These are phyloP conservation scores for Pythium myriotylum DNA, from an alignment of 352 stramenopile genomes.

Conservation along the genomic window DNA sequence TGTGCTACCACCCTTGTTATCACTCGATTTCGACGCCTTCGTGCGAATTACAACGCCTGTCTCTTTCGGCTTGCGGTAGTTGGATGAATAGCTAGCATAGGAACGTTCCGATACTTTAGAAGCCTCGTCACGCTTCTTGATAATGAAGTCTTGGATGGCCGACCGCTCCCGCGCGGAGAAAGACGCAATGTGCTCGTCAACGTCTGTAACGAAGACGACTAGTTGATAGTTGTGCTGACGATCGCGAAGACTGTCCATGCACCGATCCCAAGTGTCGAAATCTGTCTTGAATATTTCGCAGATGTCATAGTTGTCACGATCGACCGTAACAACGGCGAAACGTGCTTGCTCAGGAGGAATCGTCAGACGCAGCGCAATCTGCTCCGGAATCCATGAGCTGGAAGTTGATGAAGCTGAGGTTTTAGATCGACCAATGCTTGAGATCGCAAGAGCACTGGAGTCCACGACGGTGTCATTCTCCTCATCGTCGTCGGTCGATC, in stretches of 20 bases:
- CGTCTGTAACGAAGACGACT: conserved; percentile 70
- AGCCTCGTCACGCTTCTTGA: conserved; percentile 66
- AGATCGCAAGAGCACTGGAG: conserved; percentile 11
- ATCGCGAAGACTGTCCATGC: conserved; percentile 25
- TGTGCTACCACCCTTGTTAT: conserved; percentile 55
- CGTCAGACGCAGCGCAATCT: conserved; percentile 34
- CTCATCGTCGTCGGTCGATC: conserved; percentile 35
- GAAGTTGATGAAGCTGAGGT: not conserved
- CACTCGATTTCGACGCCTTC: conserved; percentile 57
- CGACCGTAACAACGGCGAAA: conserved; percentile 63
- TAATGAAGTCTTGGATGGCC: conserved; percentile 57
- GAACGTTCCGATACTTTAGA: conserved; percentile 47
- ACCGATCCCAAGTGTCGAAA: conserved; percentile 33
- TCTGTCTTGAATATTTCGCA: conserved; percentile 54
- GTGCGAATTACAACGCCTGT: conserved; percentile 79
- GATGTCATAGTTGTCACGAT: conserved; percentile 67
- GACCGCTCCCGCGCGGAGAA: conserved; percentile 52
- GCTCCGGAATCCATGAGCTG: conserved; percentile 23
- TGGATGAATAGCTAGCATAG: conserved; percentile 45
- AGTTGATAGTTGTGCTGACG: conserved; percentile 58
- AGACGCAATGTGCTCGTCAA: conserved; percentile 33
- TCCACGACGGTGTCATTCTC: conserved; percentile 15
- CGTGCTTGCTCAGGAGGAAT: conserved; percentile 55
- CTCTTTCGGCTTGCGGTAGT: conserved; percentile 78
- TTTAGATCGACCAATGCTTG: conserved; percentile 12